Evolutionary conservation across 768 basidiomycete species (phyloP), one percentile per base, ranked within the genome.

Genomic region (Mycena albidolilacea): DNA sequence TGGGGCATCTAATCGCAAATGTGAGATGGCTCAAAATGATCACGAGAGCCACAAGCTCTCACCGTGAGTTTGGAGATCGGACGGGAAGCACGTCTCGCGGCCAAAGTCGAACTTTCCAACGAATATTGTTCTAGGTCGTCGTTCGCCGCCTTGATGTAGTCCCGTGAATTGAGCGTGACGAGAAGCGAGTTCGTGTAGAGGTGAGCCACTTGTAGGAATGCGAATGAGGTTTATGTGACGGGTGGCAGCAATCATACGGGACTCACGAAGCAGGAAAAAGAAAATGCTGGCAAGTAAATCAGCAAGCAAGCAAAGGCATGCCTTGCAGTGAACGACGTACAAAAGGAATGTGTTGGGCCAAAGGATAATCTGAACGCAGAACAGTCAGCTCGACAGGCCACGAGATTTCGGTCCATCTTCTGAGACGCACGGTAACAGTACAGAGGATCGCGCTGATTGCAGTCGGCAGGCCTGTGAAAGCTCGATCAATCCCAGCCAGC

Each of bases 171-270:
- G 60, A 75, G 75, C 9, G 70, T 72, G 5, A 75, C 75, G n/a
- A 75, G 59, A 12, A 75, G n/a, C 23, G 71, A 72, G 54, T 75
- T 75, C 57, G 75, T 72, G 43, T 75, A 74, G 7, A 74, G 50
- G 23, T 69, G 73, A n/a, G 66, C 71, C 50, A 72, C 71, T 72
- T n/a, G 3, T 52, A 23, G 30, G 30, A 30, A 30, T 30, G 3
- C 30, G 30, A 50, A 55, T 11, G 38, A 8, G 37, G 48, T n/a
- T 35, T 19, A 21, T 14, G 11, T 48, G 11, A 5, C n/a, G 14
- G 10, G 9, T 15, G 7, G 6, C 7, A 60, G 17, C 30, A 37
- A 15, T 8, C 37, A 30, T 35, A 19, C 14, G 14, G 10, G 30
- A 67, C 72, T 60, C n/a, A 74, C 72, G 30, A 19, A 74, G 69